A percentile compares a stretch with the other conserved stretches of the same genome.
These are phyloP conservation scores for Zangia roseola DNA, from an alignment of 768 basidiomycete species.

Conservation along the genomic window DNA sequence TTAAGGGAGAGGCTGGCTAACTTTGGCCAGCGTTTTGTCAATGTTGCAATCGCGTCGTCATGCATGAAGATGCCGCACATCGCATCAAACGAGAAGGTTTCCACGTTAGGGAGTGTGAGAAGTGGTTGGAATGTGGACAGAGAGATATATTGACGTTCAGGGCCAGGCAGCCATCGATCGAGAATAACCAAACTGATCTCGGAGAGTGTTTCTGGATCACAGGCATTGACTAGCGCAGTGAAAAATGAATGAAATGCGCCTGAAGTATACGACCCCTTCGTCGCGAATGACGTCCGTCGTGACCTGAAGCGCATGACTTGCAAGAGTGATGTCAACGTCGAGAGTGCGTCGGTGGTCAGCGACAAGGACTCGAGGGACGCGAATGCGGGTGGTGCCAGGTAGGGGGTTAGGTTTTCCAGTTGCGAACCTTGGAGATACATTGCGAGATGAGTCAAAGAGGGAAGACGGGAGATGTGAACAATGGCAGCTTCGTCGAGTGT, in stretches of 20 bases:
- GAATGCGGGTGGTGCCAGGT: conserved; percentile 17
- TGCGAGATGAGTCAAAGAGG: conserved; percentile 11
- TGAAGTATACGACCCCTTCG: conserved; percentile 3
- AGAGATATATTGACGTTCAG: conserved; percentile 2
- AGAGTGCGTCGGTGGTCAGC: conserved; percentile 9
- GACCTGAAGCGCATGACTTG: conserved; percentile 18
- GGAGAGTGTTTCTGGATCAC: conserved; percentile 6
- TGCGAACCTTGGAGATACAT: conserved; percentile 16
- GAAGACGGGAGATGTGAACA: conserved; percentile 22
- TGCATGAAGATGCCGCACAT: conserved; percentile 18
- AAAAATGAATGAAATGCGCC: conserved; percentile 23
- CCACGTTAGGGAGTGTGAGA: conserved; percentile 12
- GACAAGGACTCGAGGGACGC: conserved; percentile 9
- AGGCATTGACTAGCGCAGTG: conserved; percentile 15
- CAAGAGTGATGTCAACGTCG: conserved; percentile 19
- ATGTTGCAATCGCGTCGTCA: conserved; percentile 17
- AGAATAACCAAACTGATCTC: conserved; percentile 8
- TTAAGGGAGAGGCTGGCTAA: conserved; percentile 17
- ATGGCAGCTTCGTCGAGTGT: conserved; percentile 19
- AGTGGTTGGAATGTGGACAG: conserved; percentile 21
- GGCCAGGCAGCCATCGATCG: neutral
- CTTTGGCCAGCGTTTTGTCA: conserved; percentile 23
- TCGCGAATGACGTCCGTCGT: conserved; percentile 13
- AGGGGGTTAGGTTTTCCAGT: conserved; percentile 16
- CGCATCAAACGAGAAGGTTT: conserved; percentile 12